phyloP scores from a whole-genome alignment of 2,329 filamentous ascomycete species.

The Cladophialophora psammophila region DNA sequence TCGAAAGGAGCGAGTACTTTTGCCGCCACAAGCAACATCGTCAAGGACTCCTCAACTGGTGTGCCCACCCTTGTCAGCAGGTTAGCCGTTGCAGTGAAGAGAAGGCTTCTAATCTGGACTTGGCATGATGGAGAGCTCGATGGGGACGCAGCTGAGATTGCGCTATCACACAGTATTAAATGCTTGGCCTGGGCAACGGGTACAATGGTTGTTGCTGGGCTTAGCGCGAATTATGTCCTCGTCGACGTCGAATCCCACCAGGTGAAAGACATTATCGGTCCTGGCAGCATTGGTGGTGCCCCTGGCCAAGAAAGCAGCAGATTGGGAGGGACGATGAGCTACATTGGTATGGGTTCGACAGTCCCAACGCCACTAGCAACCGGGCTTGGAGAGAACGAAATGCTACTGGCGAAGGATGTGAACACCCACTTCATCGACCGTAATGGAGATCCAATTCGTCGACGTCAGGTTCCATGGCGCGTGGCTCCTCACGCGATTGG shows the following conservation, averaged over 20 bases:
- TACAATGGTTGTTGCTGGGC: slow-evolving; percentile 84
- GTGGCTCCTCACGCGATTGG: slow-evolving; percentile 87
- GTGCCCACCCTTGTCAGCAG: slow-evolving; percentile 93
- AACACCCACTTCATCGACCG: slow-evolving; percentile 92
- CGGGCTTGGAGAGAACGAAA: slow-evolving; percentile 79
- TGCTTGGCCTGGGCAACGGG: slow-evolving; percentile 91
- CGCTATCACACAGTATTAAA: slow-evolving; percentile 81
- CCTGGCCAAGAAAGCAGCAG: slow-evolving; percentile 71
- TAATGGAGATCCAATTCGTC: slow-evolving; percentile 80
- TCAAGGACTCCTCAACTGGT: slow-evolving; percentile 83
- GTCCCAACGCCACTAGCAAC: slow-evolving; percentile 89
- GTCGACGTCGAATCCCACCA: slow-evolving; percentile 80
- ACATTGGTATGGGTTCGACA: slow-evolving; percentile 92
- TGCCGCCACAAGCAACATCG: slow-evolving; percentile 93
- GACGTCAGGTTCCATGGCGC: slow-evolving; percentile 90
- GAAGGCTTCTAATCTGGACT: slow-evolving; percentile 87
- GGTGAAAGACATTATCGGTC: slow-evolving; percentile 79
- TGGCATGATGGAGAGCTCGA: slow-evolving; percentile 95
- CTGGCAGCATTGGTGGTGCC: slow-evolving; percentile 72
- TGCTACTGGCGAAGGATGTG: slow-evolving; percentile 96
- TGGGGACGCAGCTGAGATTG: slow-evolving; percentile 76
- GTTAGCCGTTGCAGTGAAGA: slow-evolving; percentile 90
- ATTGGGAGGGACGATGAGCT: slow-evolving; percentile 92
- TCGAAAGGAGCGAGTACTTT: slow-evolving; percentile 91
- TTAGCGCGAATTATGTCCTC: slow-evolving; percentile 89